Evolutionary conservation across 805 yeast species (phyloP).

Genomic region (Cyberlindnera lachancei): DNA sequence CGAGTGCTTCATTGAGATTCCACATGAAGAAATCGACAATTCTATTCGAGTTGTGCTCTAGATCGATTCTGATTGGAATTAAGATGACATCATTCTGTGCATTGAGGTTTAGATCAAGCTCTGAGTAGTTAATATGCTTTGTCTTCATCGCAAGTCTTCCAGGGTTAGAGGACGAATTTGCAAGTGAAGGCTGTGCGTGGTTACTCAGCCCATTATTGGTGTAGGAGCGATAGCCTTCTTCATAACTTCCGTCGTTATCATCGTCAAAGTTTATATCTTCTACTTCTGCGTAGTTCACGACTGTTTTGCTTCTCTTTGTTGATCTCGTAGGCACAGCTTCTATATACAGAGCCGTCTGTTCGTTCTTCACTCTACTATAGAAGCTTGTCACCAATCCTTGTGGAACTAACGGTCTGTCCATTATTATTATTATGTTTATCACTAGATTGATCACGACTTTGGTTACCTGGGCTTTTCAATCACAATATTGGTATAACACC

Average conservation of each 20-base stretch:
- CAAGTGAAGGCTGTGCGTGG: neutral
- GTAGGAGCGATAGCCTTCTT: constrained; percentile 9
- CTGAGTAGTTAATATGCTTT: constrained; percentile 20
- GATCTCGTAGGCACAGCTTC: constrained; percentile 72
- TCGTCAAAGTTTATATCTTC: constrained; percentile 58
- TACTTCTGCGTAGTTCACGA: constrained; percentile 77
- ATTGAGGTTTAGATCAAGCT: constrained; percentile 18
- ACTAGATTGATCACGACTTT: neutral
- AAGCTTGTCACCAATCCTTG: constrained; percentile 80
- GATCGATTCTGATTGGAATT: constrained; percentile 80
- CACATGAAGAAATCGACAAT: constrained; percentile 85
- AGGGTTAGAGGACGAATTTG: constrained; percentile 1
- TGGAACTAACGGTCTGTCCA: constrained; percentile 36
- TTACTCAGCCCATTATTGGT: neutral
- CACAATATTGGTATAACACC: too few relatives aligned
- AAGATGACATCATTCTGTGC: constrained; percentile 54
- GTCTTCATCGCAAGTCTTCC: constrained; percentile 20
- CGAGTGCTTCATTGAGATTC: constrained; percentile 75
- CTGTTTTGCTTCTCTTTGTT: constrained; percentile 64
- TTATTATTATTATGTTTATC: neutral
- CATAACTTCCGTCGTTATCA: constrained; percentile 32
- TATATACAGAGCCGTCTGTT: constrained; percentile 63
- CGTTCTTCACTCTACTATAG: constrained; percentile 62
- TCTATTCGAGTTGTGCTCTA: constrained; percentile 80
- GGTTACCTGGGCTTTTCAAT: too few relatives aligned